These are phyloP conservation scores for Colletotrichum sp. DNA, from an alignment of 2,329 filamentous ascomycete species.

Conservation along the genomic window DNA sequence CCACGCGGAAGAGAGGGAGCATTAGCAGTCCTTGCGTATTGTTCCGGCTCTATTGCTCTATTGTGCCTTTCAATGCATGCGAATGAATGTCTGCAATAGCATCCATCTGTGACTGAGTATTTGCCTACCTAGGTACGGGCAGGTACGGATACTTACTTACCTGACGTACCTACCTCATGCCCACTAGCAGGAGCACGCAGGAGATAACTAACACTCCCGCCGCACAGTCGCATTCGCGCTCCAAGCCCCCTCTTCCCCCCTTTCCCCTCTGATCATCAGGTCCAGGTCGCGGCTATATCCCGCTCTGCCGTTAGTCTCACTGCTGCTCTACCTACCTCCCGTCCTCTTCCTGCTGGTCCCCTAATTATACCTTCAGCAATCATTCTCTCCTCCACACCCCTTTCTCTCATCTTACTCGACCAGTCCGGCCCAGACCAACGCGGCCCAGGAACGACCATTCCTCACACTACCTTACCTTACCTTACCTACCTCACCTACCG, in stretches of 20 bases:
- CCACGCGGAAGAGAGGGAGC: neutral
- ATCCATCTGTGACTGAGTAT: neutral
- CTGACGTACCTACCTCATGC: neutral
- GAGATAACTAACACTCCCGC: neutral
- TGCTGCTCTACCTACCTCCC: neutral
- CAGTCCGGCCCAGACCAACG: neutral
- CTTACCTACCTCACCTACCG: neutral
- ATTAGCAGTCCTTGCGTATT: neutral
- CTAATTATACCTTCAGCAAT: neutral
- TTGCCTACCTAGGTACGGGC: neutral
- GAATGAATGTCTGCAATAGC: neutral
- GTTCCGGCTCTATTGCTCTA: neutral
- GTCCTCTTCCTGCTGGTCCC: neutral
- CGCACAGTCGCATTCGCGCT: neutral
- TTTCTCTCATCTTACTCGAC: conserved; percentile 9
- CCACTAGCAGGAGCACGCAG: too few species aligned
- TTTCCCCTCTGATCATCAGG: neutral
- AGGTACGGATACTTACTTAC: neutral
- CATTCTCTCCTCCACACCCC: neutral
- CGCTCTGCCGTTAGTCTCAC: neutral
- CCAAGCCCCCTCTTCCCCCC: neutral
- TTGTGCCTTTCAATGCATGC: neutral
- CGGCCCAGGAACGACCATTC: neutral
- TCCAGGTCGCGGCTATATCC: neutral
- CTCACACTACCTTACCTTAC: neutral